Evolutionary conservation across 495 filamentous ascomycete species (phyloP), one percentile per base, ranked within the genome.

Genomic region (Aspergillus sclerotiicarbonarius): DNA sequence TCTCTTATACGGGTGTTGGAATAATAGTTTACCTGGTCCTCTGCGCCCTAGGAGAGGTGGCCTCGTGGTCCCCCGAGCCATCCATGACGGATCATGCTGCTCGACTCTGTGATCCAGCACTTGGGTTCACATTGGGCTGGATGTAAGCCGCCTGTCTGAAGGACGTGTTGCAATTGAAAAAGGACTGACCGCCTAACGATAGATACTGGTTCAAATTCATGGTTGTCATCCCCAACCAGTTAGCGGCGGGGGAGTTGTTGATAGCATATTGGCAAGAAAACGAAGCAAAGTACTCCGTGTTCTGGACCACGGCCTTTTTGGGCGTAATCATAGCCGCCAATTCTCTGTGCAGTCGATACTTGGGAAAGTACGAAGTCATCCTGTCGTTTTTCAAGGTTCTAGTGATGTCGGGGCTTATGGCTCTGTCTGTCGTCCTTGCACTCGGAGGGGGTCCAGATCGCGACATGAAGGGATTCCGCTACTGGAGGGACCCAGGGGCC

Each of bases 161-260:
- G 9, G 21, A 9, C 13, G 31, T 6, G 13, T 41, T 41, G n/a
- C 33, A 37, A n/a, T 6, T 6, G 37, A 0, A 6, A 6, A n/a
- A 15, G 13, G 37, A 12, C n/a, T 41, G 37, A 41, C 13, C n/a
- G 13, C 12, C 4, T 6, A 41, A 41, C 5, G 16, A 57, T 73
- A 85, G 77, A 63, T 74, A 72, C 67, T 70, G 74, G 70, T 70
- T 80, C 59, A 88, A 87, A 67, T 91, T 90, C 68, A 84, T 89
- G 61, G 87, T 94, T 53, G 77, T 88, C 44, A 87, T 88, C 10
- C 88, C 89, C 4, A 91, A 90, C 62, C 89, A 94, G 61, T 72
- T 92, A 39, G 92, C 88, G 13, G 89, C 90, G 20, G 83, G 86
- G 16, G 82, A 86, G 10, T 69, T 92, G 13, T 80, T 93, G 9